Evolutionary conservation across 108 stramenopile species (phyloP).

Genomic region (Pelagomonas calceolata): DNA sequence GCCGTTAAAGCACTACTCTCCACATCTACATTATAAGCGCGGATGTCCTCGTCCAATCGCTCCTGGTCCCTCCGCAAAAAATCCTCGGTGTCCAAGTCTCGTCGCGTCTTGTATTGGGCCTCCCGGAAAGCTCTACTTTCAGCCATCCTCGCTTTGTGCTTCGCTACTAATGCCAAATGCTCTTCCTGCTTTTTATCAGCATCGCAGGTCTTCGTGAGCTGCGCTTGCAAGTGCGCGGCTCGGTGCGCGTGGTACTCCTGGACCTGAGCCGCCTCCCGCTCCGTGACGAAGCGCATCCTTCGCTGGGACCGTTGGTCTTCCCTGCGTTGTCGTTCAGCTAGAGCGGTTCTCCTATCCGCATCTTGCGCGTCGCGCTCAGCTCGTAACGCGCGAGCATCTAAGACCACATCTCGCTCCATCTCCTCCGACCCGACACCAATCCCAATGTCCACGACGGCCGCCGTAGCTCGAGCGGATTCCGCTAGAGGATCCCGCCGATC

Average conservation of each 20-base stretch:
- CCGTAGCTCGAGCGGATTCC: background rate
- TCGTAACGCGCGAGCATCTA: background rate
- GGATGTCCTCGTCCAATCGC: no score
- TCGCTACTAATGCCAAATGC: background rate
- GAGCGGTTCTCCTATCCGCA: background rate
- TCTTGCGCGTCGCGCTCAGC: background rate
- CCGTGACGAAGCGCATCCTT: background rate
- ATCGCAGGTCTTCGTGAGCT: background rate
- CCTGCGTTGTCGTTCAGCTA: background rate
- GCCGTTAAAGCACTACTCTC: no score
- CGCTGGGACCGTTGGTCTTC: background rate
- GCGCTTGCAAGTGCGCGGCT: background rate
- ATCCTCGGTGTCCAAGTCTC: background rate
- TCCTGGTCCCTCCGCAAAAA: no score
- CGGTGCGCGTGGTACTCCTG: background rate
- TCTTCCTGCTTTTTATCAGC: background rate
- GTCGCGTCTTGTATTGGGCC: background rate
- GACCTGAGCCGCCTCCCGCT: background rate
- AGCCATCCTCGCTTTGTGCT: background rate
- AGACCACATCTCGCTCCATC: background rate
- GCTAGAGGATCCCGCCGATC: background rate
- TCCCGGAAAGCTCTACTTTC: background rate
- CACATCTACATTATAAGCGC: no score
- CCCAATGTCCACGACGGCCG: background rate
- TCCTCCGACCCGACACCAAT: background rate